phyloP scores from a whole-genome alignment of 1,284 basidiomycete species.

The Ceratobasidium papillatum region DNA sequence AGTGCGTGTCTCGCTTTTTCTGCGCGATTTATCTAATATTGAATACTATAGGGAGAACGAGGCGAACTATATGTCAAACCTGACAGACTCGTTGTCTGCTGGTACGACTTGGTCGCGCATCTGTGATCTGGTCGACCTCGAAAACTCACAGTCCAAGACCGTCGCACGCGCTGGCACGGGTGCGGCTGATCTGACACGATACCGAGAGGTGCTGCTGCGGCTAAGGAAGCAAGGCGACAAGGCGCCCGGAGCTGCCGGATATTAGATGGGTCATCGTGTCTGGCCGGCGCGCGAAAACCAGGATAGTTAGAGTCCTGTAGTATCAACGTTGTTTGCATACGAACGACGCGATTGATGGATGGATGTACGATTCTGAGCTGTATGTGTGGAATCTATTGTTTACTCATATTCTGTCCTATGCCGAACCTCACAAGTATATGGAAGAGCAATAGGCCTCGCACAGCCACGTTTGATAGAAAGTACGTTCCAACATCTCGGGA shows the following conservation, averaged over 20 bases:
- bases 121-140: conserved; percentile 83
- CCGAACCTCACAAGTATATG: neutral
- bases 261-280: conserved; percentile 57
- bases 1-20: conserved; percentile 64
- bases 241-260: conserved; percentile 92
- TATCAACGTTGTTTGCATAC: neutral
- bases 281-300: neutral
- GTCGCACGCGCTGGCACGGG: conserved; percentile 87
- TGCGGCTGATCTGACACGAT: conserved; percentile 87
- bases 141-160: conserved; percentile 98
- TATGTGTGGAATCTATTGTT: neutral
- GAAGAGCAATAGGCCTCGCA: too few species aligned
- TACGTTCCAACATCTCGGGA: too few species aligned
- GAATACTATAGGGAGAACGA: conserved; percentile 78
- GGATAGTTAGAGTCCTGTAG: neutral
- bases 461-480: too few species aligned
- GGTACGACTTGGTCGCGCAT: conserved; percentile 98
- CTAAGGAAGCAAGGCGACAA: conserved; percentile 87
- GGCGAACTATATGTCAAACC: conserved; percentile 76
- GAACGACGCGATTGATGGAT: neutral
- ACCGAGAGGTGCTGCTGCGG: conserved; percentile 89
- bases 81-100: conserved; percentile 80
- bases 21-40: neutral
- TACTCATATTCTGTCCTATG: neutral
- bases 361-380: neutral